phyloP scores from a whole-genome alignment of 1,284 basidiomycete species.

The Irpex rosettiformis region DNA sequence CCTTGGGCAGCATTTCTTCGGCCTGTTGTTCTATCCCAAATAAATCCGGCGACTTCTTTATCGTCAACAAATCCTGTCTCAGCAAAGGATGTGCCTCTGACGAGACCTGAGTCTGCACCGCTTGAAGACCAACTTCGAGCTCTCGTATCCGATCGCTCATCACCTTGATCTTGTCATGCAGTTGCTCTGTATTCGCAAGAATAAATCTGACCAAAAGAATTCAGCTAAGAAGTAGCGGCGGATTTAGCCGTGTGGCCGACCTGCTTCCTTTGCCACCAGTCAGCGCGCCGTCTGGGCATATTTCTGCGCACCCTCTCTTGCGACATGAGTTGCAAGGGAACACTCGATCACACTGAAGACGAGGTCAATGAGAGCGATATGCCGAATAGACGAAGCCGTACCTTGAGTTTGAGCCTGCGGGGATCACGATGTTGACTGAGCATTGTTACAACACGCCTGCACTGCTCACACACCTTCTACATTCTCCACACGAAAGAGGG shows the following conservation, averaged over 20 bases:
- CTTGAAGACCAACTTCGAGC: constrained; percentile 62
- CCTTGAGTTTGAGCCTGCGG: constrained; percentile 53
- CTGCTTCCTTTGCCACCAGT: constrained; percentile 33
- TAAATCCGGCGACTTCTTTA: constrained; percentile 29
- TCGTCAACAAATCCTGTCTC: constrained; percentile 44
- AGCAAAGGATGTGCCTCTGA: constrained; percentile 62
- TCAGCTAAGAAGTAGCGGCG: constrained; percentile 1
- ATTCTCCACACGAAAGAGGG: constrained; percentile 54
- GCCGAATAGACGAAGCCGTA: constrained; percentile 18
- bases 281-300: constrained; percentile 54
- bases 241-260: constrained; percentile 15
- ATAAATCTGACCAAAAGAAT: constrained; percentile 45
- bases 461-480: constrained; percentile 42
- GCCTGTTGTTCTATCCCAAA: constrained; percentile 27
- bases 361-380: constrained; percentile 6
- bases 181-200: constrained; percentile 69
- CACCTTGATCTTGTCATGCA: constrained; percentile 59
- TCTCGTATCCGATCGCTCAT: constrained; percentile 61
- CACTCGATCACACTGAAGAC: constrained; percentile 50
- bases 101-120: constrained; percentile 47
- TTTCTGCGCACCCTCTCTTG: constrained; percentile 56
- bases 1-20: constrained; percentile 22
- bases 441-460: neutral
- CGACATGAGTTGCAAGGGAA: constrained; percentile 61
- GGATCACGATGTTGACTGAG: neutral